Conservation (phyloP, 331 rosid species). For the Rosa hybrid region DNA sequence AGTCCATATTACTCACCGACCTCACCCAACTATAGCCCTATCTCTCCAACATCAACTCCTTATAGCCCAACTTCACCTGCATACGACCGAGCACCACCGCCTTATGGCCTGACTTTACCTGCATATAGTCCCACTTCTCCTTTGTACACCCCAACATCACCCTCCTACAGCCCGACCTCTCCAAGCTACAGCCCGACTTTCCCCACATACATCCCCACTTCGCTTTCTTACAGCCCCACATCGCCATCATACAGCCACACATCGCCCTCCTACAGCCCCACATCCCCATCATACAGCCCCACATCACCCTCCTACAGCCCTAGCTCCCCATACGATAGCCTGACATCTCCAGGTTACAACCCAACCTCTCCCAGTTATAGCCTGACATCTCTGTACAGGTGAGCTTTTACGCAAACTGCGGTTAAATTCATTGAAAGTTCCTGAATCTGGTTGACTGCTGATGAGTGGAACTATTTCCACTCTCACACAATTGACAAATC, state of each 20-base stretch:
- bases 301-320: slow-evolving; percentile 52
- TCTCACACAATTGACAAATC: not conserved
- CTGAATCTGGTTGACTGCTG: not conserved
- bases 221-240: slow-evolving; percentile 63
- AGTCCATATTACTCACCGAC: slow-evolving; percentile 83
- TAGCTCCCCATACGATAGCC: slow-evolving; percentile 56
- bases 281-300: slow-evolving; percentile 74
- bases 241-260: slow-evolving; percentile 80
- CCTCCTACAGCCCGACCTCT: slow-evolving; percentile 65
- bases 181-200: slow-evolving; percentile 63
- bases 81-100: slow-evolving; percentile 64
- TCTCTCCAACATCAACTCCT: slow-evolving; percentile 64
- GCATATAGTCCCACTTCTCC: slow-evolving; percentile 69
- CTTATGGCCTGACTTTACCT: slow-evolving; percentile 39
- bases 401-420: slow-evolving; percentile 7
- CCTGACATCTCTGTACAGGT: slow-evolving; percentile 94
- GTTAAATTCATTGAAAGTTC: not conserved
- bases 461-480: too few species aligned
- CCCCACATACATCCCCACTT: slow-evolving; percentile 50
- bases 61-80: slow-evolving; percentile 79
- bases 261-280: slow-evolving; percentile 75
- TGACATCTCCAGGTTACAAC: slow-evolving; percentile 19
- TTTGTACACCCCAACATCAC: slow-evolving; percentile 56
- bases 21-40: slow-evolving; percentile 29
- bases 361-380: slow-evolving; percentile 62